phyloP scores from a whole-genome alignment of 2,329 filamentous ascomycete species.

The Aspergillus fructus region DNA sequence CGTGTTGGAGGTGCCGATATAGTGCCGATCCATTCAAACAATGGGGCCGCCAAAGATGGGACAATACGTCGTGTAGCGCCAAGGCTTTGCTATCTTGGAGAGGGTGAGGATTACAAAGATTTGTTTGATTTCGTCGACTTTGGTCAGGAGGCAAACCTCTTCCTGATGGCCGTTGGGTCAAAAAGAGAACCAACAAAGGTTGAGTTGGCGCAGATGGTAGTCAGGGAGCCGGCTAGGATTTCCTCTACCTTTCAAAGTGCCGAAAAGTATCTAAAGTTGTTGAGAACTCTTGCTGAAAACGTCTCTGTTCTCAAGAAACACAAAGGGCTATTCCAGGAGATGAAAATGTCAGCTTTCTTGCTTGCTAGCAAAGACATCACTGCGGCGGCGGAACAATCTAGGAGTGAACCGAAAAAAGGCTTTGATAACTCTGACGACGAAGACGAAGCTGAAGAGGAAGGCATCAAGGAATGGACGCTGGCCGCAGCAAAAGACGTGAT shows the following conservation, averaged over 20 bases:
- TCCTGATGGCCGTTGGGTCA: slow-evolving; percentile 83
- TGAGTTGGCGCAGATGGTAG: slow-evolving; percentile 82
- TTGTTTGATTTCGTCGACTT: slow-evolving; percentile 99
- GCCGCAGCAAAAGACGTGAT: slow-evolving; percentile 70
- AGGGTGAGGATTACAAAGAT: slow-evolving; percentile 70
- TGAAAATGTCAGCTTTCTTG: slow-evolving; percentile 74
- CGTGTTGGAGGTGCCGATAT: slow-evolving; percentile 66
- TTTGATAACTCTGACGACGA: slow-evolving; percentile 43
- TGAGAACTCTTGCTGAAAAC: slow-evolving; percentile 77
- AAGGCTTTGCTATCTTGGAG: slow-evolving; percentile 75
- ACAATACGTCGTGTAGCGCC: slow-evolving; percentile 63
- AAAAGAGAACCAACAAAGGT: slow-evolving; percentile 85
- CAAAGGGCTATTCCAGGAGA: slow-evolving; percentile 71
- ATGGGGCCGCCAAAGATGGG: slow-evolving; percentile 42
- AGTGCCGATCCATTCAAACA: slow-evolving; percentile 60
- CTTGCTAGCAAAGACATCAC: slow-evolving; percentile 77
- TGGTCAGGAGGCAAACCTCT: slow-evolving; percentile 80
- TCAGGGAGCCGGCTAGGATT: slow-evolving; percentile 77
- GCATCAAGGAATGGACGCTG: slow-evolving; percentile 76
- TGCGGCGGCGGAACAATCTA: slow-evolving; percentile 19
- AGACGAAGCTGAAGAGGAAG: slow-evolving; percentile 50
- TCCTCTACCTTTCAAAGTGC: slow-evolving; percentile 75
- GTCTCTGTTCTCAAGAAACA: slow-evolving; percentile 70
- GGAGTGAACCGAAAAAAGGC: slow-evolving; percentile 17
- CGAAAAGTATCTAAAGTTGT: slow-evolving; percentile 82